These are phyloP conservation scores for Didymella glomerata DNA, from an alignment of 2,329 filamentous ascomycete genomes.

Conservation along the genomic window DNA sequence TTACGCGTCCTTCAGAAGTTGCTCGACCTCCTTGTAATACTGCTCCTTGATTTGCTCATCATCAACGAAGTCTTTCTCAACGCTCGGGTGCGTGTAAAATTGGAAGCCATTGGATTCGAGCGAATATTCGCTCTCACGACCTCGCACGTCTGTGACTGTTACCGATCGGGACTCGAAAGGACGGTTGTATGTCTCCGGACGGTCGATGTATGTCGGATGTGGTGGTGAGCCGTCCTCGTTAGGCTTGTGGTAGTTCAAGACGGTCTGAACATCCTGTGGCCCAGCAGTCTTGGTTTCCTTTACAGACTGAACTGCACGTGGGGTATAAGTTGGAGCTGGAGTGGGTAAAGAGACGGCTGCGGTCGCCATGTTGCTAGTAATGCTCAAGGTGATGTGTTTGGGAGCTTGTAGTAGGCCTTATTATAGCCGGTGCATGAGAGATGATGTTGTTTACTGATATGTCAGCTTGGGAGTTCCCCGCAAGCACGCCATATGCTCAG, in stretches of 20 bases:
- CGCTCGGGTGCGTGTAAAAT: neutral
- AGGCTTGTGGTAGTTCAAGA: neutral
- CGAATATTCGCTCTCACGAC: neutral
- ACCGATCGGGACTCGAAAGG: neutral
- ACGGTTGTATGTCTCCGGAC: neutral
- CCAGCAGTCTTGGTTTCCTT: neutral
- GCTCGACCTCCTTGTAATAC: neutral
- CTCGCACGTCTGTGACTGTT: neutral
- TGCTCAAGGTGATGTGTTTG: neutral
- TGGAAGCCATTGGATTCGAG: neutral
- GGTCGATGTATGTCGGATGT: neutral
- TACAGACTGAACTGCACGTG: neutral
- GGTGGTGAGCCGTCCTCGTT: neutral
- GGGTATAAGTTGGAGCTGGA: neutral
- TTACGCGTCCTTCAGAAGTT: neutral
- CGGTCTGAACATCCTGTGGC: neutral
- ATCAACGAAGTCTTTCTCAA: neutral
- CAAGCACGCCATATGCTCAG: slow-evolving; percentile 43
- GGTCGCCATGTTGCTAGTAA: neutral
- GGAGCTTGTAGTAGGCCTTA: neutral
- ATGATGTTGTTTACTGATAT: slow-evolving; percentile 23
- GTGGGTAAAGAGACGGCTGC: neutral
- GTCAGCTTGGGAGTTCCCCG: slow-evolving; percentile 42
- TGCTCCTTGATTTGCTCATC: neutral
- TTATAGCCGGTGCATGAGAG: slow-evolving; percentile 14